A percentile compares a stretch with the other conserved stretches of the same genome.
Evolutionary conservation across 768 basidiomycete genomes (phyloP).

Genomic region (Boletus patriciae): DNA sequence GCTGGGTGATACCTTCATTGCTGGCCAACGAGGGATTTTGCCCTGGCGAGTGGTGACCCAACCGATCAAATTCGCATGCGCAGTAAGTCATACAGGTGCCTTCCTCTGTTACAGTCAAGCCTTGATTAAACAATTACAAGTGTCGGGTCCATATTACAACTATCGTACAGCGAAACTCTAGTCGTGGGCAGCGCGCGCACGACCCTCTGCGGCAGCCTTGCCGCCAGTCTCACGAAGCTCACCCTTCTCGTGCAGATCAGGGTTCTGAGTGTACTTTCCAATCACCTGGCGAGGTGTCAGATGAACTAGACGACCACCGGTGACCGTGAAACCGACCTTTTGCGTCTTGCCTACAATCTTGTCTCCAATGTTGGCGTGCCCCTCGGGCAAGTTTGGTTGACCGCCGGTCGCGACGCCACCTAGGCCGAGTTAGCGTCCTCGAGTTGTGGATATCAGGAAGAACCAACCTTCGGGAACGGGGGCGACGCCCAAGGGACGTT

Average conservation of each 20-base stretch:
- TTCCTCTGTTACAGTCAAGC: too few species aligned
- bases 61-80: too few species aligned
- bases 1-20: too few species aligned
- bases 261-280: slow-evolving; percentile 49
- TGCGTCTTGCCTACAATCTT: slow-evolving; percentile 60
- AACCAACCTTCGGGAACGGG: slow-evolving; percentile 36
- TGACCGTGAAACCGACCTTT: slow-evolving; percentile 39
- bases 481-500: slow-evolving; percentile 39
- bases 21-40: too few species aligned
- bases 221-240: slow-evolving; percentile 55
- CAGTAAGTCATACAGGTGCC: too few species aligned
- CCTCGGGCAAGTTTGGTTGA: slow-evolving; percentile 25
- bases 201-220: slow-evolving; percentile 44
- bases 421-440: neutral
- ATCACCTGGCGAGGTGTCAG: slow-evolving; percentile 38
- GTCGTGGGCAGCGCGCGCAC: slow-evolving; percentile 44
- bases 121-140: too few species aligned
- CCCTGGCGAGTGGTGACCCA: too few species aligned
- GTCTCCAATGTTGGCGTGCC: slow-evolving; percentile 47
- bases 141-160: neutral
- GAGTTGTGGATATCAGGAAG: neutral
- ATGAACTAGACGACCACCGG: neutral
- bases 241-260: slow-evolving; percentile 56
- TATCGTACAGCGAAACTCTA: slow-evolving; percentile 13
- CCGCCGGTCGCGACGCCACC: slow-evolving; percentile 31